Conservation (phyloP, 1,284 basidiomycete genomes). For the Boletellus sp. region DNA sequence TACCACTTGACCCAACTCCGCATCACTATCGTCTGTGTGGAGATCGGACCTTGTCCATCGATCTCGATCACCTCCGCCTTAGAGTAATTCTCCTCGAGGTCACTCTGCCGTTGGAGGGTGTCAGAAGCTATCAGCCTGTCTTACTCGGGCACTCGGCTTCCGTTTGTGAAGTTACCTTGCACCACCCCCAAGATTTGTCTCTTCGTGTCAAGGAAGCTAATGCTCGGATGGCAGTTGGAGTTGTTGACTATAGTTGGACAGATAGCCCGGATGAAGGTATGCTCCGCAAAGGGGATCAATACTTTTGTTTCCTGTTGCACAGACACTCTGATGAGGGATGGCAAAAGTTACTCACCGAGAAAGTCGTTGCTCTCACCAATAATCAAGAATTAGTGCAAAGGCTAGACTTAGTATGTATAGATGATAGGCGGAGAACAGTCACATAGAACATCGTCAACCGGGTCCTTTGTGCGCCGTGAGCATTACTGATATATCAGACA, state of each 20-base stretch:
- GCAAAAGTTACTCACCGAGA: conserved; percentile 15
- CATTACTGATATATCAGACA: too few relatives aligned
- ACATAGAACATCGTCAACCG: too few relatives aligned
- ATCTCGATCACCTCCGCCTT: conserved; percentile 7
- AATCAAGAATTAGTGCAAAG: conserved; percentile 1
- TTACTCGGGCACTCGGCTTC: conserved; percentile 2
- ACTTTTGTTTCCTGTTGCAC: conserved; percentile 20
- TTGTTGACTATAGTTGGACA: conserved; percentile 23
- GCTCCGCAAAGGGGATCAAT: conserved; percentile 1
- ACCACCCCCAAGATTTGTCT: background rate
- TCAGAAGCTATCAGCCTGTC: background rate
- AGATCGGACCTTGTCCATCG: conserved; percentile 16
- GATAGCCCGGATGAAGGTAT: conserved; percentile 7
- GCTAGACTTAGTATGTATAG: conserved; percentile 6
- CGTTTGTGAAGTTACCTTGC: conserved; percentile 3
- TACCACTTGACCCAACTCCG: background rate
- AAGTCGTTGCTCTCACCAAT: conserved; percentile 15
- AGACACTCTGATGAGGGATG: conserved; percentile 5
- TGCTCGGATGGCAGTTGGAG: conserved; percentile 16
- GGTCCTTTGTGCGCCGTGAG: too few relatives aligned
- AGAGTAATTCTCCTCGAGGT: conserved; percentile 17
- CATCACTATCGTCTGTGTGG: conserved; percentile 22
- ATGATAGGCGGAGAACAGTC: background rate
- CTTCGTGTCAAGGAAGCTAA: background rate
- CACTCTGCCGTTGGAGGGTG: background rate